Evolutionary conservation across 2,329 filamentous ascomycete genomes (phyloP).

Genomic region (Talaromyces sp.): DNA sequence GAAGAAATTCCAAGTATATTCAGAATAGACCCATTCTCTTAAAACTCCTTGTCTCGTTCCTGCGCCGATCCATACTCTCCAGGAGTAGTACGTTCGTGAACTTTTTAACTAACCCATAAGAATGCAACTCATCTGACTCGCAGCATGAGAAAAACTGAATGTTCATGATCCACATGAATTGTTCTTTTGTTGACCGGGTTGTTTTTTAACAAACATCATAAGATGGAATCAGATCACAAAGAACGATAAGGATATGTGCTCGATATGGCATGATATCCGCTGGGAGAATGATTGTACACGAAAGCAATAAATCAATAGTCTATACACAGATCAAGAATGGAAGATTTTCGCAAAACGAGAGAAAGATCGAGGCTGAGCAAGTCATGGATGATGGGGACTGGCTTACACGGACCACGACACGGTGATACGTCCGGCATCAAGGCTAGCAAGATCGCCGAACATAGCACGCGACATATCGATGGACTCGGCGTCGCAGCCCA

Average conservation of each 20-base stretch:
- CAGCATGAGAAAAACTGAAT: constrained; percentile 3
- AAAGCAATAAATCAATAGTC: constrained; percentile 22
- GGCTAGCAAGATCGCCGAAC: constrained; percentile 50
- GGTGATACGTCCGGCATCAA: constrained; percentile 39
- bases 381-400: background rate
- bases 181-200: constrained; percentile 13
- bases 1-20: background rate
- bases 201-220: constrained; percentile 16
- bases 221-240: constrained; percentile 14
- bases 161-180: constrained; percentile 18
- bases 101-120: constrained; percentile 7
- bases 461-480: constrained; percentile 61
- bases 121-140: constrained; percentile 12
- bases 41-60: constrained; percentile 13
- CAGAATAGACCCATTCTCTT: constrained; percentile 13
- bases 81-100: constrained; percentile 17
- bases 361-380: constrained; percentile 8
- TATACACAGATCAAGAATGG: constrained; percentile 28
- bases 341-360: constrained; percentile 18
- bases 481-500: constrained; percentile 55
- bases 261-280: constrained; percentile 6
- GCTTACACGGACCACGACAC: constrained; percentile 42
- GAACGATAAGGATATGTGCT: constrained; percentile 3
- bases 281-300: constrained; percentile 16
- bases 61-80: constrained; percentile 18